Percentiles rank a stretch among this genome's conserved stretches.
Evolutionary conservation across 2,329 filamentous ascomycete species (phyloP).

Genomic region (Plectosphaerella sp.): DNA sequence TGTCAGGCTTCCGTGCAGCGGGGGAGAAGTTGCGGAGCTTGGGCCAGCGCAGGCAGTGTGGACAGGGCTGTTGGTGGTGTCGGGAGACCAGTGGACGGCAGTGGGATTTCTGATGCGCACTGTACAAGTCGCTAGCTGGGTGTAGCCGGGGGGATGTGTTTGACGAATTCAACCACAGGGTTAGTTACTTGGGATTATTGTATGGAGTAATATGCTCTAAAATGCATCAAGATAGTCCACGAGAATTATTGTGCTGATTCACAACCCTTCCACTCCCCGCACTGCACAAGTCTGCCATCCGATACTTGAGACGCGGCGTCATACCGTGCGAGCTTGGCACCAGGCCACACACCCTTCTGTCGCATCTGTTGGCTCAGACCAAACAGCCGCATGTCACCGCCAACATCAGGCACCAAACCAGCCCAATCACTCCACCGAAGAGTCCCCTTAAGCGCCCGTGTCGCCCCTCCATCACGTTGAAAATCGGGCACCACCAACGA

Average conservation of each 20-base stretch:
- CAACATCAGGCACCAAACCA: slow-evolving; percentile 7
- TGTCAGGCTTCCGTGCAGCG: background rate
- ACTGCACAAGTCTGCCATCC: background rate
- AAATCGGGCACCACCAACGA: background rate
- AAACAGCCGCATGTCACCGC: slow-evolving; percentile 2
- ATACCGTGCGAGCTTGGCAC: slow-evolving; percentile 1
- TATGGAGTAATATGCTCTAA: too few relatives aligned
- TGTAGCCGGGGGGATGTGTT: too few relatives aligned
- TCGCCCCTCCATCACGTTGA: background rate
- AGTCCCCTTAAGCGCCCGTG: background rate
- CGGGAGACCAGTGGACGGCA: too few relatives aligned
- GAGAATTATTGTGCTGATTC: background rate
- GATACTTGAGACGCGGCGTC: background rate
- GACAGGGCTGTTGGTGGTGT: background rate
- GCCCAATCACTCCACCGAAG: slow-evolving; percentile 5
- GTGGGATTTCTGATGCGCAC: background rate
- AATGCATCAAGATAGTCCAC: too few relatives aligned
- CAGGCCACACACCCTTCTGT: background rate
- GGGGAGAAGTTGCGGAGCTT: background rate
- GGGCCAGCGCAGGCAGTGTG: background rate
- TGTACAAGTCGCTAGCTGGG: background rate
- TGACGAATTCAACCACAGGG: too few relatives aligned
- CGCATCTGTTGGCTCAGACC: background rate
- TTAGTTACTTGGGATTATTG: too few relatives aligned
- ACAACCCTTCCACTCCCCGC: background rate